Conservation (phyloP, 1,284 basidiomycete genomes). For the Coriolopsis trogii region DNA sequence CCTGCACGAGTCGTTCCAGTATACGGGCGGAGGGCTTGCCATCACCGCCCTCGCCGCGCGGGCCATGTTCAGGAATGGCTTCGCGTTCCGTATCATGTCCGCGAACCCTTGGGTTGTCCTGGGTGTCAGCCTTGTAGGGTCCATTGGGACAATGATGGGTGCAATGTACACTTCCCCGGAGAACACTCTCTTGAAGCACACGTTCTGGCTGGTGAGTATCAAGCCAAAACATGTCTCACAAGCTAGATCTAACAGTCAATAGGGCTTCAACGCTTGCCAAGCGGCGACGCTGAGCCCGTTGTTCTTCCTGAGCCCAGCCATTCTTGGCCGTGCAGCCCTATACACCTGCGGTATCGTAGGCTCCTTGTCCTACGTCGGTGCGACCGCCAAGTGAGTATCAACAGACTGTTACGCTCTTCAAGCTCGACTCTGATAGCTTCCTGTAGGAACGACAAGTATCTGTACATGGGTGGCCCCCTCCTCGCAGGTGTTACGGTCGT, state of each 20-base stretch:
- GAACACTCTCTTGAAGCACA: conserved; percentile 70
- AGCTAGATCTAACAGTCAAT: conserved; percentile 4
- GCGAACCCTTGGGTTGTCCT: conserved; percentile 89
- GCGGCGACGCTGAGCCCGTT: conserved; percentile 83
- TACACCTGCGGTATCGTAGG: conserved; percentile 90
- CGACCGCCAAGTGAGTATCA: conserved; percentile 73
- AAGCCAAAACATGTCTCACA: not conserved
- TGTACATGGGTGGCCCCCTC: conserved; percentile 84
- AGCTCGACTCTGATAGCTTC: conserved; percentile 6
- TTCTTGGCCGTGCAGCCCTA: conserved; percentile 86
- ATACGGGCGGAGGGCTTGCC: conserved; percentile 81
- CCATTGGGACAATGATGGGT: conserved; percentile 81
- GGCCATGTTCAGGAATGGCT: conserved; percentile 75
- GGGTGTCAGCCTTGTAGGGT: conserved; percentile 79
- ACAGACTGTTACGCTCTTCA: not conserved
- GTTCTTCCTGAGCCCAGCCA: conserved; percentile 85
- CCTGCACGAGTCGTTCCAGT: conserved; percentile 84
- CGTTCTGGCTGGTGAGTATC: conserved; percentile 72
- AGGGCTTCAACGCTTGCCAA: conserved; percentile 88
- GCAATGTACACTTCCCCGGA: conserved; percentile 77
- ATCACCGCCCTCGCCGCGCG: conserved; percentile 82
- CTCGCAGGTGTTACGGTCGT: conserved; percentile 88
- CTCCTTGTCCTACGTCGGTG: conserved; percentile 84
- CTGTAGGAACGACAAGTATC: conserved; percentile 77
- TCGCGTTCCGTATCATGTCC: conserved; percentile 80